Evolutionary conservation across 768 basidiomycete genomes (phyloP), one percentile per base, ranked within the genome.

Genomic region (Leccinum obscurum): DNA sequence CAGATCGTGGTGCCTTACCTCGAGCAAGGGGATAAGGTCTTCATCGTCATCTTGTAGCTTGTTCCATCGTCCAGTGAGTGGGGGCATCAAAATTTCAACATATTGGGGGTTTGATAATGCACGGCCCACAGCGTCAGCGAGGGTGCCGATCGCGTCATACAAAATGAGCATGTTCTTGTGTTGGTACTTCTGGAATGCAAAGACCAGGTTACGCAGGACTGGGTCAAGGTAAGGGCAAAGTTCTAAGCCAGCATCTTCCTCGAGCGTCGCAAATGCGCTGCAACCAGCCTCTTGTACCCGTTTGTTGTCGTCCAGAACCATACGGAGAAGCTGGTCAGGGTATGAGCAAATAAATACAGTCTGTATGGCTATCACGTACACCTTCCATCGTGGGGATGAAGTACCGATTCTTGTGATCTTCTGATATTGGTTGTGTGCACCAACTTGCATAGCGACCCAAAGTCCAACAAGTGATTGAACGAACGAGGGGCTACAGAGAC

Each of bases 301-400:
- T 77, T 99, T 98, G 78, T 99, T 98, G 74, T 93, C 92, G 72
- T 99, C 97, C 55, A 98, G 78, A 17, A 98, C 95, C 92, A 96
- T 98, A 57, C 93, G 88, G 60, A 99, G 87, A 52, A 99, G 86
- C 96, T 98, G 66, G n/a, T 49, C 20, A 56, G 6, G 46, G 30
- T 1, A 50, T 60, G 52, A 64, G 44, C 26, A 54, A 39, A 44
- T 26, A 13, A 55, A 41, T 24, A 44, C 22, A n/a, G 50, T 35
- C 6, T 3, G 4, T 17, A 77, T 75, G 59, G 69, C 49, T 55
- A 32, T 52, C 7, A 80, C 85, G 72, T 71, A 98, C 96, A 20
- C 95, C 97, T 81, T 99, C 97, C 88, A 99, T 92, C 14, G 95
- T 96, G 0, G 97, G 97, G 32, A 98, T 88, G 72, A 99, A 99